Percentiles rank a stretch among this genome's conserved stretches.
Conservation (phyloP, 2,329 filamentous ascomycete species). For the Beauveria sp. region DNA sequence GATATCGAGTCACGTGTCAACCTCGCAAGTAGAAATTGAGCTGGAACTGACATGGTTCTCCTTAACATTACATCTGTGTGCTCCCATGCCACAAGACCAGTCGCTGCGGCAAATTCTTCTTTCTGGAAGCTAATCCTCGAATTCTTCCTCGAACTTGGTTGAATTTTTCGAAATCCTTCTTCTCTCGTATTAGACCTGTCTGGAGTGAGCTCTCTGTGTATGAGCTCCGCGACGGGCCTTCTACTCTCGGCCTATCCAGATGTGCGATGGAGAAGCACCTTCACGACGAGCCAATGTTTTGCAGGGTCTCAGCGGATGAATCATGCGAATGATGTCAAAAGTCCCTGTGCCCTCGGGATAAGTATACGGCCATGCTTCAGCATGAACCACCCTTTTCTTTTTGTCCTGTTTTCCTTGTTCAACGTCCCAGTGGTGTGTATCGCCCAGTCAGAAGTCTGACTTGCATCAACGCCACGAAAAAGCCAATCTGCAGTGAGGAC, state of each 20-base stretch:
- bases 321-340: not conserved
- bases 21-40: not conserved
- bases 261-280: not conserved
- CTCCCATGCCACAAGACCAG: not conserved
- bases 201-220: not conserved
- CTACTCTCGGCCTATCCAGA: not conserved
- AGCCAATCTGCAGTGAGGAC: slow-evolving; percentile 11
- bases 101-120: not conserved
- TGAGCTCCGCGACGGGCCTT: not conserved
- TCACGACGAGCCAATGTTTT: not conserved
- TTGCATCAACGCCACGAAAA: not conserved
- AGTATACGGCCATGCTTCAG: not conserved
- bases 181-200: not conserved
- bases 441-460: not conserved
- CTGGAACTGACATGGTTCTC: slow-evolving; percentile 5
- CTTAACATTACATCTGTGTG: not conserved
- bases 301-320: not conserved
- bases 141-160: not conserved
- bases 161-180: too few relatives aligned
- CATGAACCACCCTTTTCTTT: not conserved
- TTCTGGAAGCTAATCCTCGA: not conserved
- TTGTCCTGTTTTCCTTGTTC: not conserved
- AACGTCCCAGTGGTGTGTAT: not conserved
- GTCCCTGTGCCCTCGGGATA: not conserved
- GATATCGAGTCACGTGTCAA: not conserved